Conservation (phyloP, 116 monocot species). For the Phalaenopsis hybrid region DNA sequence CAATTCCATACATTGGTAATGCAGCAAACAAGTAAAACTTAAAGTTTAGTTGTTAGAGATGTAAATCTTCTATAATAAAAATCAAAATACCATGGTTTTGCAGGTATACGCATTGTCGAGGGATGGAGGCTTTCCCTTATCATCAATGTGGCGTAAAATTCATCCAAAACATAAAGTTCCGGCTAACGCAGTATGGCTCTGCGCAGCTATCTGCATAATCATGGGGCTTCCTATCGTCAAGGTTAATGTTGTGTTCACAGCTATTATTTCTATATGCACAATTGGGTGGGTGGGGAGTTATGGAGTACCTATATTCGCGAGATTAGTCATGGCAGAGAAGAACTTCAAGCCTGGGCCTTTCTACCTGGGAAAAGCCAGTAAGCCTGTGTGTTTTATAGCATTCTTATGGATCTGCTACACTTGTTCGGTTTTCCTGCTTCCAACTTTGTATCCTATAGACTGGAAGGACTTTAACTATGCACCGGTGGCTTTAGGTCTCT, state of each 20-base stretch:
- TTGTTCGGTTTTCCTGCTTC: conserved; percentile 62
- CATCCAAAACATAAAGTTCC: conserved; percentile 72
- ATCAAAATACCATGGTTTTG: not conserved
- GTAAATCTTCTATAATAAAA: no score
- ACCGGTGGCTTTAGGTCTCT: conserved; percentile 45
- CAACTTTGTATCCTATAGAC: conserved; percentile 54
- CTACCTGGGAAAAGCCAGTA: conserved; percentile 50
- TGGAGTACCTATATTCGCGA: conserved; percentile 72
- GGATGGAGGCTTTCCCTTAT: conserved; percentile 66
- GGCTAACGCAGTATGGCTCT: conserved; percentile 74
- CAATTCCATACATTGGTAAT: no score
- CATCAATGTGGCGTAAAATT: conserved; percentile 55
- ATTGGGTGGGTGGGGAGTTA: conserved; percentile 76
- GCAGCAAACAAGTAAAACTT: no score
- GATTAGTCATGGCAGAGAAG: conserved; percentile 57
- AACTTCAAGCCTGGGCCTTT: conserved; percentile 72
- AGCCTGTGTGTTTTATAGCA: conserved; percentile 57
- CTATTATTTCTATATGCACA: conserved; percentile 66
- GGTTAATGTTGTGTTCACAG: conserved; percentile 63
- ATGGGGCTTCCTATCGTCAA: conserved; percentile 63
- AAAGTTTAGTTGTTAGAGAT: no score
- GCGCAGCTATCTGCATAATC: conserved; percentile 49
- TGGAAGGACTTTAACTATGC: conserved; percentile 69
- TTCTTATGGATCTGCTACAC: conserved; percentile 81
- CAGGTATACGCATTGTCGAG: conserved; percentile 77